Evolutionary conservation across 352 stramenopile species (phyloP).

Genomic region (Phytophthora pluvialis): DNA sequence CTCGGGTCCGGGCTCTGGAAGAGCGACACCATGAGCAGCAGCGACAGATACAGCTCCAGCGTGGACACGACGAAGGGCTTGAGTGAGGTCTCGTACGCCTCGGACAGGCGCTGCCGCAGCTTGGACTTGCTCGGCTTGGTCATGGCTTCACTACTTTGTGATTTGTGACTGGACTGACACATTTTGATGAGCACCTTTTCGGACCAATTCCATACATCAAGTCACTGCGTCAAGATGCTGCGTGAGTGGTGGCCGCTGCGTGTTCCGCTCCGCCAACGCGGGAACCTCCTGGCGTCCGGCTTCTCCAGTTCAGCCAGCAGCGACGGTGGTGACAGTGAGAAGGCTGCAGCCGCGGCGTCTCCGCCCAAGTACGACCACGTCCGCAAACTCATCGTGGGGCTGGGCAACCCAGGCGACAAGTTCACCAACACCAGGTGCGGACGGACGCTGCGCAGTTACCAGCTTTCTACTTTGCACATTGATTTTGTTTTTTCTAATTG

Average conservation of each 20-base stretch:
- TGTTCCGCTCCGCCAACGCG: constrained; percentile 4
- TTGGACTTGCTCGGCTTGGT: constrained; percentile 10
- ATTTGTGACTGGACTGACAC: not conserved
- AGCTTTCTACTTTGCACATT: not conserved
- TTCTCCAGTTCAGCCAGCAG: constrained; percentile 19
- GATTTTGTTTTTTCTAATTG: not conserved
- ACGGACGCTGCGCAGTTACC: not conserved
- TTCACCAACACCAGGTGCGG: constrained; percentile 75
- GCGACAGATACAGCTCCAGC: constrained; percentile 61
- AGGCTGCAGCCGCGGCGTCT: constrained; percentile 1
- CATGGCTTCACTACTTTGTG: constrained; percentile 4
- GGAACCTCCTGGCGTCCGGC: constrained; percentile 12
- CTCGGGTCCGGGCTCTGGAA: constrained; percentile 50
- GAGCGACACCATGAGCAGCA: constrained; percentile 59
- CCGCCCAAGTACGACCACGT: constrained; percentile 67
- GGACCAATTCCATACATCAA: constrained; percentile 4
- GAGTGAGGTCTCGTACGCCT: constrained; percentile 33
- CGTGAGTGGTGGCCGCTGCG: constrained; percentile 14
- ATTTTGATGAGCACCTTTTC: not conserved
- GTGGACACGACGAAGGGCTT: constrained; percentile 57
- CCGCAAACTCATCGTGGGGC: constrained; percentile 83
- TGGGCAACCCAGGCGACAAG: constrained; percentile 87
- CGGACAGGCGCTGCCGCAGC: constrained; percentile 12
- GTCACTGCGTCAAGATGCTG: constrained; percentile 17
- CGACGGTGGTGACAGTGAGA: not conserved